Conservation (phyloP, 1,284 basidiomycete genomes). For the Dichomitus squalens region DNA sequence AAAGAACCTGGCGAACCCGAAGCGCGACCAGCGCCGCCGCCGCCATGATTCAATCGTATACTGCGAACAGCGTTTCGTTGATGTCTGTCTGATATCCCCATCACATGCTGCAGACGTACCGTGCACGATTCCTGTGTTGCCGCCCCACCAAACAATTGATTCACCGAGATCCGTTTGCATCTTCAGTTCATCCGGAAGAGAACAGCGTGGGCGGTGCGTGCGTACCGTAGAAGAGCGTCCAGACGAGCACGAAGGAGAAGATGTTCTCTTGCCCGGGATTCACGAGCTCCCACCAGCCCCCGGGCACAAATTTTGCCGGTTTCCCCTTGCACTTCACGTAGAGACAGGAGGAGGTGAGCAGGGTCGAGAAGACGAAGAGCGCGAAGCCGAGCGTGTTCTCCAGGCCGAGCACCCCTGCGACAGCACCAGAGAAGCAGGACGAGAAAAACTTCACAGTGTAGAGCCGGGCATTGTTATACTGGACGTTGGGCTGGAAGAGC, state of each 20-base stretch:
- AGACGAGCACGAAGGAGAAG: conserved; percentile 84
- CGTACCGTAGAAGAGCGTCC: conserved; percentile 88
- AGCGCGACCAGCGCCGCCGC: neutral
- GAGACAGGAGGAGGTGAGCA: conserved; percentile 67
- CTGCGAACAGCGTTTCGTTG: conserved; percentile 23
- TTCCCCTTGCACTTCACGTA: conserved; percentile 72
- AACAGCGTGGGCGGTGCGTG: neutral
- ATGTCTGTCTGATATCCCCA: conserved; percentile 17
- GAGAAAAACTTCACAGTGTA: conserved; percentile 74
- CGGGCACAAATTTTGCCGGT: conserved; percentile 59
- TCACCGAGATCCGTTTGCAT: conserved; percentile 5
- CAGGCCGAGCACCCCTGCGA: conserved; percentile 84
- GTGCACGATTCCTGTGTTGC: conserved; percentile 30
- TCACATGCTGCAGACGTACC: conserved; percentile 25
- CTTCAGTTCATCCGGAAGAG: neutral
- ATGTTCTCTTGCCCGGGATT: conserved; percentile 86
- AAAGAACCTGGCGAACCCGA: conserved; percentile 8
- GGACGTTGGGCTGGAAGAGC: conserved; percentile 72
- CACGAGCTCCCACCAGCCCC: conserved; percentile 64
- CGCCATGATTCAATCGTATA: conserved; percentile 27
- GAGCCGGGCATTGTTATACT: conserved; percentile 65
- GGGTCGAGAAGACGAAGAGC: conserved; percentile 70
- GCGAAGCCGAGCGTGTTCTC: conserved; percentile 82
- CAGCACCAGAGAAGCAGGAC: conserved; percentile 81
- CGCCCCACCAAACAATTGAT: conserved; percentile 4